A percentile compares a stretch with the other conserved stretches of the same genome.
Conservation (phyloP, 106 monocot species). For the Posidonia australis region DNA sequence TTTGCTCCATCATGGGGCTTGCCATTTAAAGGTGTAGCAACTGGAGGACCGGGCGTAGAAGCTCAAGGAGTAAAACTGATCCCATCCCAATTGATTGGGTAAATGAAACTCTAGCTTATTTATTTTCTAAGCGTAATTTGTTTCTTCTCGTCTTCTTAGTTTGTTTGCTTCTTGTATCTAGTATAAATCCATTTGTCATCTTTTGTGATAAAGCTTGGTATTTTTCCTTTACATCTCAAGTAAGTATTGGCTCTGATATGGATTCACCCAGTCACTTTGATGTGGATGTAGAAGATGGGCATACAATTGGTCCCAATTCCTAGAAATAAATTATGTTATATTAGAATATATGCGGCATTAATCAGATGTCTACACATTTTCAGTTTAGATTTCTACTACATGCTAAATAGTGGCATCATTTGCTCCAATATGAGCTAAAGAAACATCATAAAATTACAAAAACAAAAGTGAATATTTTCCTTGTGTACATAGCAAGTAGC, state of each 20-base stretch:
- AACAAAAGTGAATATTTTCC: background rate
- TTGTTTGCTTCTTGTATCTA: too few relatives aligned
- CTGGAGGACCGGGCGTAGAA: too few relatives aligned
- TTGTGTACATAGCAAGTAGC: background rate
- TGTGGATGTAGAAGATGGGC: constrained; percentile 26
- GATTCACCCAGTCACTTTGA: constrained; percentile 29
- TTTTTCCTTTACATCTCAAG: constrained; percentile 71
- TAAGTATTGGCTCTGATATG: constrained; percentile 39
- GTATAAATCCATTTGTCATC: constrained; percentile 25
- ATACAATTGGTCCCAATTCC: constrained; percentile 47
- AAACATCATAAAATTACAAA: constrained; percentile 11
- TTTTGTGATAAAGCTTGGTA: constrained; percentile 67
- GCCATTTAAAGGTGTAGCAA: too few relatives aligned
- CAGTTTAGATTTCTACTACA: constrained; percentile 28
- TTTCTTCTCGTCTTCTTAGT: too few relatives aligned
- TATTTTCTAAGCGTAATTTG: too few relatives aligned
- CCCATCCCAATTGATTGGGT: too few relatives aligned
- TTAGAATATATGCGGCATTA: background rate
- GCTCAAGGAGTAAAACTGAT: too few relatives aligned
- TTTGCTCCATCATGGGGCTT: too few relatives aligned
- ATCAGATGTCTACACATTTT: background rate
- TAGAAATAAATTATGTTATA: constrained; percentile 15
- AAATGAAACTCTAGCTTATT: too few relatives aligned
- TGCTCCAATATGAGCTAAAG: constrained; percentile 19
- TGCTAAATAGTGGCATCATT: constrained; percentile 32